Evolutionary conservation across 129 eudicot genomes (phyloP), one percentile per base, ranked within the genome.

Genomic region (Centrapalus pauciflorus): DNA sequence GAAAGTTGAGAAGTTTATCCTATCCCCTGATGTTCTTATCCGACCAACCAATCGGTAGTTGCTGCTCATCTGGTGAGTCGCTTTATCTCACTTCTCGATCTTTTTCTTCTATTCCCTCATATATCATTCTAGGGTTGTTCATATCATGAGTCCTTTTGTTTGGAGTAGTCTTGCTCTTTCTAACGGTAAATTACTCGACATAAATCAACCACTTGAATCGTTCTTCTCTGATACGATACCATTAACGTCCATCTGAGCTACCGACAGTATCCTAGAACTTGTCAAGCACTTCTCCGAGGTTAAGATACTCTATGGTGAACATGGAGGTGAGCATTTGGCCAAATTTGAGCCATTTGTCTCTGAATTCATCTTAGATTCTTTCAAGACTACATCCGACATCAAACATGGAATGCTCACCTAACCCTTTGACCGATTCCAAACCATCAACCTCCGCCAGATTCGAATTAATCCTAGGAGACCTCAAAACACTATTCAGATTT

Each of bases 361-460:
- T 40, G 29, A 28, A 61, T 33, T 49, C 76, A 33, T 71, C 60
- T 33, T 34, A 46, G 59, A 57, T 60, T 61, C 76, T 21, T 25
- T 46, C 48, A 13, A 30, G 29, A 41, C 34, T 13, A 9, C 6
- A 14, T 69, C 43, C 30, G 57, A 32, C 25, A 21, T n/a, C 25
- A n/a, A 69, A 40, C n/a, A 46, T 33, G 28, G 30, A 55, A 69
- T 26, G 32, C 25, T 14, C 43, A 40, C 11, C 12, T 13, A 25
- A 6, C 20, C 56, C 56, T 55, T 25, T 43, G 7, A 64, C 55
- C 13, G 30, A 49, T 29, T 49, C 34, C 29, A 28, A 54, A 3
- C 6, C 19, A 24, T 54, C 27, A 54, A n/a, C 12, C 54, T 25
- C 64, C 3, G 16, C 64, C 34, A 25, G 28, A 45, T 29, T 48